Percentiles rank a stretch among this genome's conserved stretches.
These are phyloP conservation scores for Pyricularia pennisetigena DNA, from an alignment of 2,329 filamentous ascomycete species.

Conservation along the genomic window DNA sequence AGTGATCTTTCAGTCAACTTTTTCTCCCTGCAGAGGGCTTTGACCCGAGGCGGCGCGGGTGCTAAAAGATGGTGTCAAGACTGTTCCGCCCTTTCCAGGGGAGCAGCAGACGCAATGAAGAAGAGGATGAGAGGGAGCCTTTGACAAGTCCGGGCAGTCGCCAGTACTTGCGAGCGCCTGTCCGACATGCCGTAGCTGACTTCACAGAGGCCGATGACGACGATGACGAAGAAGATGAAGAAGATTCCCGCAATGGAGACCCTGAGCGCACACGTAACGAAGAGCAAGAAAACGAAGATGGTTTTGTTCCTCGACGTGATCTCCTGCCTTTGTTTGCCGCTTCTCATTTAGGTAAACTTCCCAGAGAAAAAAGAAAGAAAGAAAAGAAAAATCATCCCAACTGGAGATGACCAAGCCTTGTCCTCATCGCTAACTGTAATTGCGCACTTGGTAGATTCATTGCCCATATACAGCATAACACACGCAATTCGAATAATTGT, in stretches of 20 bases:
- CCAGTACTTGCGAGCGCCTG: conserved; percentile 21
- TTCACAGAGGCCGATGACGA: conserved; percentile 55
- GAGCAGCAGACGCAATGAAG: conserved; percentile 11
- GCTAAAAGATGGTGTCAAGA: conserved; percentile 20
- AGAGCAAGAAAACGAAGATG: conserved; percentile 23
- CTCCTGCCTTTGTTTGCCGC: conserved; percentile 72
- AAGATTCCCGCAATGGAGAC: conserved; percentile 22
- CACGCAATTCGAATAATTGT: conserved; percentile 83
- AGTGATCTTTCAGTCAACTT: not conserved
- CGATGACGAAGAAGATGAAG: conserved; percentile 37
- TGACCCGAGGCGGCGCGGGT: not conserved
- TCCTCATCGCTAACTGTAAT: not conserved
- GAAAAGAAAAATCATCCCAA: not conserved
- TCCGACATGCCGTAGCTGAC: conserved; percentile 50
- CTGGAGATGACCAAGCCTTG: not conserved
- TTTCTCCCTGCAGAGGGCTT: not conserved
- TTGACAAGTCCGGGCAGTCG: conserved; percentile 16
- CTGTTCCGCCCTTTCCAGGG: conserved; percentile 21
- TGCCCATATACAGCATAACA: conserved; percentile 84
- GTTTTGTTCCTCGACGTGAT: conserved; percentile 15
- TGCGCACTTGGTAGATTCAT: conserved; percentile 47
- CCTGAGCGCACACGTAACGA: conserved; percentile 18
- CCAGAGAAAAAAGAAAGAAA: too few relatives aligned
- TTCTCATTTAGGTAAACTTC: conserved; percentile 56
- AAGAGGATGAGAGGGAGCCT: conserved; percentile 12